Conservation (phyloP, 1,284 basidiomycete species). For the Wallemia mellicola region DNA sequence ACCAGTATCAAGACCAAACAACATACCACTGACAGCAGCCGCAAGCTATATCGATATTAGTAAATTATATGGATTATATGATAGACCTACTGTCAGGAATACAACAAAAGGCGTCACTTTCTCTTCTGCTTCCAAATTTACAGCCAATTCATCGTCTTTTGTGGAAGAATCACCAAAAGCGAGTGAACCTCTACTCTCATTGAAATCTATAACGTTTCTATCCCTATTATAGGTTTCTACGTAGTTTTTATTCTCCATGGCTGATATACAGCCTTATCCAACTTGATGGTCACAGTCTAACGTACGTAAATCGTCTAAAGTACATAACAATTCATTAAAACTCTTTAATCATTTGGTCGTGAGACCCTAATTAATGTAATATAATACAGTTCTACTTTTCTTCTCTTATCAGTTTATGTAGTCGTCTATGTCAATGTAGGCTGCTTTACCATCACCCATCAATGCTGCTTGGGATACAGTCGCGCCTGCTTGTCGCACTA, state of each 20-base stretch:
- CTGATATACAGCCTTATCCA: neutral
- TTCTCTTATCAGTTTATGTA: neutral
- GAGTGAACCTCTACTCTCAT: neutral
- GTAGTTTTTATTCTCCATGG: neutral
- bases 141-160: neutral
- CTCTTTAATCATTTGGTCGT: too few species aligned
- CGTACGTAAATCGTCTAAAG: too few species aligned
- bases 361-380: too few species aligned
- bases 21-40: constrained; percentile 31
- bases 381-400: too few species aligned
- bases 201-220: neutral
- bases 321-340: too few species aligned
- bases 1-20: constrained; percentile 48
- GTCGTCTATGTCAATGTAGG: neutral
- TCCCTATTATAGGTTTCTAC: neutral
- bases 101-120: neutral
- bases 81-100: neutral
- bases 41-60: neutral
- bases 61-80: neutral
- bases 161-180: neutral
- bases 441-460: neutral
- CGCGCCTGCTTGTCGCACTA: neutral
- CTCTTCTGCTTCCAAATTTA: neutral
- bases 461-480: neutral
- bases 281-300: too few species aligned